Conservation (phyloP, 768 basidiomycete species). For the Solioccasus polychromus region DNA sequence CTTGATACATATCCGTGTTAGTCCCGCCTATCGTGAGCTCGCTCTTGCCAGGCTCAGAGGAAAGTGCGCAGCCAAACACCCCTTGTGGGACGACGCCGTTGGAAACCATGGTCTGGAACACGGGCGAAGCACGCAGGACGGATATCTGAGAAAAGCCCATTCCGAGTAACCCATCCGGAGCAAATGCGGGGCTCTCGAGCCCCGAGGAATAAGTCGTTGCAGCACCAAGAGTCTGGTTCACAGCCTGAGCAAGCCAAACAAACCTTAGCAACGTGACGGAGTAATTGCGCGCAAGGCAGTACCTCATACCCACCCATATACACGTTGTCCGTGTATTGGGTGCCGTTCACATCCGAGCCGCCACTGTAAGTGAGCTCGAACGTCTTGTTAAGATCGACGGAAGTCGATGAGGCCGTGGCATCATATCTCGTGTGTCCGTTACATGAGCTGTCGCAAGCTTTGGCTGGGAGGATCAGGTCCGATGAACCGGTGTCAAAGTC, state of each 20-base stretch:
- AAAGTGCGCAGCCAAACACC: slow-evolving; percentile 50
- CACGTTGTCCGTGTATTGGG: slow-evolving; percentile 43
- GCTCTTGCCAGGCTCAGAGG: slow-evolving; percentile 36
- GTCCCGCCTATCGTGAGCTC: slow-evolving; percentile 58
- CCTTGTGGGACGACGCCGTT: slow-evolving; percentile 32
- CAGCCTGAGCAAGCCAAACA: slow-evolving; percentile 23
- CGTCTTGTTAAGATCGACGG: slow-evolving; percentile 20
- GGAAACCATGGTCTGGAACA: slow-evolving; percentile 45
- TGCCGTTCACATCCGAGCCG: slow-evolving; percentile 38
- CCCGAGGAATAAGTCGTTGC: slow-evolving; percentile 38
- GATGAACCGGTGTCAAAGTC: slow-evolving; percentile 54
- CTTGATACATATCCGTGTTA: slow-evolving; percentile 44
- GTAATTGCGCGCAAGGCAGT: slow-evolving; percentile 16
- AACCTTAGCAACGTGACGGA: slow-evolving; percentile 3
- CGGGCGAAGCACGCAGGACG: slow-evolving; percentile 31
- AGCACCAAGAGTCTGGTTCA: slow-evolving; percentile 42
- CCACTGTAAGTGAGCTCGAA: slow-evolving; percentile 38
- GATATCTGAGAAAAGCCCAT: slow-evolving; percentile 42
- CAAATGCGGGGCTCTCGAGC: slow-evolving; percentile 25
- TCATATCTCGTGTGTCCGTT: slow-evolving; percentile 31
- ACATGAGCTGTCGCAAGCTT: slow-evolving; percentile 30
- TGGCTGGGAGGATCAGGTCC: slow-evolving; percentile 43
- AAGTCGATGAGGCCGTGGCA: slow-evolving; percentile 29
- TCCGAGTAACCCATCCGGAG: slow-evolving; percentile 42
- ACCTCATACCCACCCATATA: slow-evolving; percentile 37